Percentiles rank a stretch among this genome's conserved stretches.
Evolutionary conservation across 106 monocot species (phyloP).

Genomic region (Alisma plantagoaquatica): DNA sequence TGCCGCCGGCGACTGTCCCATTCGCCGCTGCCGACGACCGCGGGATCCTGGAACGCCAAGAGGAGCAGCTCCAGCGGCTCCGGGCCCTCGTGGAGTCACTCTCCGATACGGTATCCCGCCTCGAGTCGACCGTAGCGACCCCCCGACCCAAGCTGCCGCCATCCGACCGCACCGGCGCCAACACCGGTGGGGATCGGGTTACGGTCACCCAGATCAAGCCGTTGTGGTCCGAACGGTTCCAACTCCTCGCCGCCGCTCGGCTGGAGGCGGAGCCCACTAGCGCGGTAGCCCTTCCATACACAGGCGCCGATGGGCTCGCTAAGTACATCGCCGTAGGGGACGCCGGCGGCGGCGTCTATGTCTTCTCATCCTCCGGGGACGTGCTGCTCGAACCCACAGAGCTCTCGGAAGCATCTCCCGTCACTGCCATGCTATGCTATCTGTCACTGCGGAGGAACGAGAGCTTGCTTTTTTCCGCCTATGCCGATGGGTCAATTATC

Average conservation of each 20-base stretch:
- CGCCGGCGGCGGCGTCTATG: conserved; percentile 32
- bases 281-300: conserved; percentile 50
- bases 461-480: conserved; percentile 61
- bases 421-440: conserved; percentile 56
- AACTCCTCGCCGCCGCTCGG: conserved; percentile 46
- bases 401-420: conserved; percentile 38
- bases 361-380: conserved; percentile 73
- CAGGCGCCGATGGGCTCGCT: conserved; percentile 43
- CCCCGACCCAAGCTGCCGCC: neutral
- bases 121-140: conserved; percentile 30
- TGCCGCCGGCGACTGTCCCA: neutral
- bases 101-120: conserved; percentile 30
- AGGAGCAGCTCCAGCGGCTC: conserved; percentile 54
- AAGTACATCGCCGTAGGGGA: conserved; percentile 89
- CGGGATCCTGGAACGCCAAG: conserved; percentile 46
- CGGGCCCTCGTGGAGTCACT: conserved; percentile 28
- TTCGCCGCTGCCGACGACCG: neutral
- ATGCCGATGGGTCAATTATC: conserved; percentile 66
- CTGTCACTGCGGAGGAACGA: conserved; percentile 47
- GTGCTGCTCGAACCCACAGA: conserved; percentile 35
- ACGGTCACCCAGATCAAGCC: conserved; percentile 35
- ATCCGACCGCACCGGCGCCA: neutral
- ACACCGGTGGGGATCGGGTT: conserved; percentile 6
- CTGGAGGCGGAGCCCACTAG: conserved; percentile 33
- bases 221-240: conserved; percentile 61